Conservation (phyloP, 495 filamentous ascomycete species). For the Apiosordaria backusii region DNA sequence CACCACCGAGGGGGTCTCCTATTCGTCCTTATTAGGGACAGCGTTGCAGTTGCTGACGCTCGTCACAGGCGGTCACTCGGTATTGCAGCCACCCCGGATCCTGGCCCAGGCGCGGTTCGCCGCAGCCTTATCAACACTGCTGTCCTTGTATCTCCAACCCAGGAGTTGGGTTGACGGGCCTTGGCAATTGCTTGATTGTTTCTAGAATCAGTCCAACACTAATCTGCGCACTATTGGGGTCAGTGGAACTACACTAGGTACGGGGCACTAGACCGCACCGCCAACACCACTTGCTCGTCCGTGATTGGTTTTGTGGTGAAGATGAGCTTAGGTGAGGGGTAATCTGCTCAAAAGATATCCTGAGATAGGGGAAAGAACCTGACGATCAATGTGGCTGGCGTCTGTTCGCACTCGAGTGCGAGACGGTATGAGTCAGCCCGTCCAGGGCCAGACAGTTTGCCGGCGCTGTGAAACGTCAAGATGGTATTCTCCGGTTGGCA, state of each 20-base stretch:
- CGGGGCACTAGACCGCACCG: not conserved
- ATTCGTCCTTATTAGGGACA: not conserved
- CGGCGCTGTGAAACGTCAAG: not conserved
- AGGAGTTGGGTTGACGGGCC: not conserved
- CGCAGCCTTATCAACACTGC: not conserved
- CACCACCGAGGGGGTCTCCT: not conserved
- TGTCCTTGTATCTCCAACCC: not conserved
- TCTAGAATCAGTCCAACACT: not conserved
- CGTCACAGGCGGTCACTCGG: not conserved
- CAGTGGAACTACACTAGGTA: not conserved
- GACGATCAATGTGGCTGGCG: not conserved
- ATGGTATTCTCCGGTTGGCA: not conserved
- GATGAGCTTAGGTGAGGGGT: not conserved
- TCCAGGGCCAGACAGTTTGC: not conserved
- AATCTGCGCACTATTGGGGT: not conserved
- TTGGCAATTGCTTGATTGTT: not conserved
- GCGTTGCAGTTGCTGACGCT: not conserved
- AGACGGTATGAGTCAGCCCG: not conserved
- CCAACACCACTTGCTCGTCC: not conserved
- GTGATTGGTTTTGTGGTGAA: not conserved
- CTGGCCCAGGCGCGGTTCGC: not conserved
- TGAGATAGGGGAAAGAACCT: not conserved
- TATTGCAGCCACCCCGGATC: not conserved
- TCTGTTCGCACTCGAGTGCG: not conserved
- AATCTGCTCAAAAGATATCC: not conserved